Evolutionary conservation across 176 grass and related monocot genomes (phyloP).

Genomic region (Triticum monococcum): DNA sequence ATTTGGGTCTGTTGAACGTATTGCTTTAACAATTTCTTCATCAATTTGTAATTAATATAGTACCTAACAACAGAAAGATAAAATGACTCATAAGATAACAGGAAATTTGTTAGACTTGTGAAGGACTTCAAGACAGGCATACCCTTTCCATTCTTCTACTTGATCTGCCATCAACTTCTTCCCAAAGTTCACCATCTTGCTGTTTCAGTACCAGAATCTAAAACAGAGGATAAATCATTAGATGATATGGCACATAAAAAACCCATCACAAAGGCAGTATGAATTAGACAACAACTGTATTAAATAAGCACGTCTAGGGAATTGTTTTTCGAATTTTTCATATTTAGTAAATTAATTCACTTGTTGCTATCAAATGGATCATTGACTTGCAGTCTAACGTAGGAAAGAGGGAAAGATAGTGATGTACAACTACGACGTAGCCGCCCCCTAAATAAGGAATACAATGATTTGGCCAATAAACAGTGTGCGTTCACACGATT

Average conservation of each 20-base stretch:
- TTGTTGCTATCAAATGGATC: background rate
- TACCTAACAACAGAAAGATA: constrained; percentile 52
- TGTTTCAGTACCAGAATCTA: constrained; percentile 14
- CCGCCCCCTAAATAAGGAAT: background rate
- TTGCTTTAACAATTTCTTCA: constrained; percentile 96
- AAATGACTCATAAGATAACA: constrained; percentile 20
- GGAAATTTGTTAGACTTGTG: background rate
- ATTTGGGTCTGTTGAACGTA: constrained; percentile 69
- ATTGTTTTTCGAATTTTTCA: background rate
- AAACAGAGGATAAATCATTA: constrained; percentile 18
- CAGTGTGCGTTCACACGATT: background rate
- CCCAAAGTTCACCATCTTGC: constrained; percentile 87
- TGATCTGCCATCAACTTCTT: constrained; percentile 77
- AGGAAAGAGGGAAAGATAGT: background rate
- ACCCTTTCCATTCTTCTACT: constrained; percentile 86
- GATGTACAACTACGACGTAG: background rate
- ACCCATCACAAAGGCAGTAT: background rate
- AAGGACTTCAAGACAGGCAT: background rate
- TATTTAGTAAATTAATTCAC: background rate
- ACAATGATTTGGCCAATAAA: constrained; percentile 15
- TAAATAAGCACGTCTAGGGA: background rate
- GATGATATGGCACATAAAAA: background rate
- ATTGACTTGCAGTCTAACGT: background rate
- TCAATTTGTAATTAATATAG: constrained; percentile 94
- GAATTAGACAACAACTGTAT: background rate